A percentile compares a stretch with the other conserved stretches of the same genome.
These are phyloP conservation scores for Aspergillus sparsus DNA, from an alignment of 495 filamentous ascomycete species.

Conservation along the genomic window DNA sequence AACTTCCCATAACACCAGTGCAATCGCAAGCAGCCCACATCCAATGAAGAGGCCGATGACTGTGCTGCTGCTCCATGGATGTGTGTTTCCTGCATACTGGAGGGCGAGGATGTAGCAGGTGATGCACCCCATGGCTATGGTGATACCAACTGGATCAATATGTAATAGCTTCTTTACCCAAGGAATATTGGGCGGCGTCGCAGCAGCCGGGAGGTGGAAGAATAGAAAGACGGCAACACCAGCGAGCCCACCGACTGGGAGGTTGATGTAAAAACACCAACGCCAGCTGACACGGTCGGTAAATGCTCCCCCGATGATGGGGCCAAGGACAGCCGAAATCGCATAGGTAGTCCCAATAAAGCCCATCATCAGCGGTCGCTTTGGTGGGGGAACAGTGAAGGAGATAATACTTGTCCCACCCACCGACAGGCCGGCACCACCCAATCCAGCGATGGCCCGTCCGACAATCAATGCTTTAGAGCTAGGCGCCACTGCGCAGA, in stretches of 20 bases:
- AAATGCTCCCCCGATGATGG: conserved; percentile 2
- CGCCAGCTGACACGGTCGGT: conserved; percentile 1
- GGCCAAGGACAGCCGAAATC: conserved; percentile 47
- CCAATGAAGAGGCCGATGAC: conserved; percentile 52
- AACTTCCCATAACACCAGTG: conserved; percentile 31
- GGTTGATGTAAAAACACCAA: conserved; percentile 60
- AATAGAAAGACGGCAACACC: conserved; percentile 26
- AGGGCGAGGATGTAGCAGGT: conserved; percentile 62
- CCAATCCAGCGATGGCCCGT: conserved; percentile 70
- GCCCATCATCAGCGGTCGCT: conserved; percentile 50
- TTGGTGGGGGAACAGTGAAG: conserved; percentile 42
- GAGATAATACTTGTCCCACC: conserved; percentile 39
- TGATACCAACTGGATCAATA: conserved; percentile 50
- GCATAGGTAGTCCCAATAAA: conserved; percentile 49
- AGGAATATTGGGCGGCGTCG: conserved; percentile 19
- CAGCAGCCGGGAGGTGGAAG: conserved; percentile 20
- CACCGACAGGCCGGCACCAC: conserved; percentile 33
- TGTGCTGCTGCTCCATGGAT: conserved; percentile 50
- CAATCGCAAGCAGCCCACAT: conserved; percentile 29
- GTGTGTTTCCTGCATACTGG: conserved; percentile 60
- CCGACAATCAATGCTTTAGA: conserved; percentile 62
- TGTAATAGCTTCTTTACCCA: conserved; percentile 35
- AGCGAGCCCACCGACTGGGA: conserved; percentile 31
- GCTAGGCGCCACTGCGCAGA: conserved; percentile 27
- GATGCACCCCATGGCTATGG: conserved; percentile 54